Percentiles rank a stretch among this genome's conserved stretches.
These are phyloP conservation scores for Magnusiomyces tetraspermus DNA, from an alignment of 1,139 yeast genomes.

Conservation along the genomic window DNA sequence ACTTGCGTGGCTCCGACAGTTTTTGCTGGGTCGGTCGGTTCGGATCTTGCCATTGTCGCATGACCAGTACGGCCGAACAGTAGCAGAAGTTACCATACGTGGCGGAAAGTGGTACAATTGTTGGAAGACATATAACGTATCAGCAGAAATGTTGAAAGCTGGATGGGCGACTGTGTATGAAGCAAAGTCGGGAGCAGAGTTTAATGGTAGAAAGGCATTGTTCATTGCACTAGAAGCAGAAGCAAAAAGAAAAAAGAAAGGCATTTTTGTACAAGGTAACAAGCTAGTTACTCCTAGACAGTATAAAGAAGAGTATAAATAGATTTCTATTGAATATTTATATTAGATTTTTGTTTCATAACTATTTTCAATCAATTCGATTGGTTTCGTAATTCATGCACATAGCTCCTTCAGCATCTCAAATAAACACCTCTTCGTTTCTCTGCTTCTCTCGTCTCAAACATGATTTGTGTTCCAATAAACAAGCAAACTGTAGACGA, in stretches of 20 bases:
- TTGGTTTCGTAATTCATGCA: too few species aligned
- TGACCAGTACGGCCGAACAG: conserved; percentile 87
- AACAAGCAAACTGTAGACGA: conserved; percentile 60
- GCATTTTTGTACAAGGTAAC: conserved; percentile 54
- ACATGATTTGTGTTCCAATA: conserved; percentile 88
- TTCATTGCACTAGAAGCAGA: conserved; percentile 50
- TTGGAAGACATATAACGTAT: conserved; percentile 60
- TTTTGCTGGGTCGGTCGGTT: conserved; percentile 55
- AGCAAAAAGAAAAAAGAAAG: conserved; percentile 50
- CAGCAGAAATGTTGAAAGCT: conserved; percentile 72
- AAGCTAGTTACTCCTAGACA: conserved; percentile 70
- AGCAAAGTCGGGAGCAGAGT: conserved; percentile 71
- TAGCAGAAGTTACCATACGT: conserved; percentile 59
- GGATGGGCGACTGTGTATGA: conserved; percentile 90
- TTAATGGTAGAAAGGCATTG: conserved; percentile 59
- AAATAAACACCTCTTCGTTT: conserved; percentile 73
- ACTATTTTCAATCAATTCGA: not conserved
- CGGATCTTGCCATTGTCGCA: conserved; percentile 67
- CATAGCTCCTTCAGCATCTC: conserved; percentile 53
- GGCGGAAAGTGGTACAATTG: conserved; percentile 49
- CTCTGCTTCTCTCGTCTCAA: conserved; percentile 81
- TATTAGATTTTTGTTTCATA: not conserved
- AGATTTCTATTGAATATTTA: too few species aligned
- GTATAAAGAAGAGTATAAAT: conserved; percentile 46
- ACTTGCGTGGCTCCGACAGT: conserved; percentile 58